Percentiles rank a stretch among this genome's conserved stretches.
Conservation (phyloP, 2,329 filamentous ascomycete genomes). For the Colletotrichum neosansevieriae region DNA sequence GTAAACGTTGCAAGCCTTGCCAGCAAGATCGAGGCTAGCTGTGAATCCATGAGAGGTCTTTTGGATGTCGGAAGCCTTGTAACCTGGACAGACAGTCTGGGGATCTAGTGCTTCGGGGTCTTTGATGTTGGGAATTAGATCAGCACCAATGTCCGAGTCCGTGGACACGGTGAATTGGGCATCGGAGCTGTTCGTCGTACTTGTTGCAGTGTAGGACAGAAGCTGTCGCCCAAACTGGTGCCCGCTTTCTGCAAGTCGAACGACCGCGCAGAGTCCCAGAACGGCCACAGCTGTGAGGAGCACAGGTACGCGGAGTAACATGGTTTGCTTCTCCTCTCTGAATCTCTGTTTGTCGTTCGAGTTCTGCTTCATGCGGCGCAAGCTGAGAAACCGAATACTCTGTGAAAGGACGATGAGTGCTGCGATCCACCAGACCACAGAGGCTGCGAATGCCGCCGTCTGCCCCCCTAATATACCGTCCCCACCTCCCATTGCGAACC, state of each 20-base stretch:
- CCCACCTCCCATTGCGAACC: conserved; percentile 12
- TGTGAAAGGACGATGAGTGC: conserved; percentile 25
- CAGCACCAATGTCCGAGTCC: conserved; percentile 25
- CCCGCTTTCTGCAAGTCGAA: conserved; percentile 8
- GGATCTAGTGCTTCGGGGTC: conserved; percentile 32
- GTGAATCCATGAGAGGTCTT: conserved; percentile 68
- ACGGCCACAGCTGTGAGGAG: conserved; percentile 23
- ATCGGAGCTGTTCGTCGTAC: background rate
- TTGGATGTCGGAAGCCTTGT: conserved; percentile 71
- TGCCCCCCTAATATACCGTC: conserved; percentile 11
- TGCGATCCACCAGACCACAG: conserved; percentile 28
- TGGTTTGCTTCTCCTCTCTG: background rate
- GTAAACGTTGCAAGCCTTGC: conserved; percentile 80
- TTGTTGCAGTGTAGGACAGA: conserved; percentile 5
- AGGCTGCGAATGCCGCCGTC: background rate
- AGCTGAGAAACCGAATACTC: conserved; percentile 24
- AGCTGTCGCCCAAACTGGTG: conserved; percentile 7
- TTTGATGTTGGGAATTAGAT: conserved; percentile 31
- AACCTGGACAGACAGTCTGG: conserved; percentile 72
- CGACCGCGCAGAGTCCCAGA: conserved; percentile 29
- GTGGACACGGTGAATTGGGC: conserved; percentile 21
- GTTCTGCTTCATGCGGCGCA: background rate
- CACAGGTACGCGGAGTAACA: conserved; percentile 3
- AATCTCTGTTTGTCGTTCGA: conserved; percentile 1
- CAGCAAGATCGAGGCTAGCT: conserved; percentile 78